Percentiles rank a stretch among this genome's conserved stretches.
Conservation (phyloP, 805 yeast genomes). For the Yarrowia yakushimensis region DNA sequence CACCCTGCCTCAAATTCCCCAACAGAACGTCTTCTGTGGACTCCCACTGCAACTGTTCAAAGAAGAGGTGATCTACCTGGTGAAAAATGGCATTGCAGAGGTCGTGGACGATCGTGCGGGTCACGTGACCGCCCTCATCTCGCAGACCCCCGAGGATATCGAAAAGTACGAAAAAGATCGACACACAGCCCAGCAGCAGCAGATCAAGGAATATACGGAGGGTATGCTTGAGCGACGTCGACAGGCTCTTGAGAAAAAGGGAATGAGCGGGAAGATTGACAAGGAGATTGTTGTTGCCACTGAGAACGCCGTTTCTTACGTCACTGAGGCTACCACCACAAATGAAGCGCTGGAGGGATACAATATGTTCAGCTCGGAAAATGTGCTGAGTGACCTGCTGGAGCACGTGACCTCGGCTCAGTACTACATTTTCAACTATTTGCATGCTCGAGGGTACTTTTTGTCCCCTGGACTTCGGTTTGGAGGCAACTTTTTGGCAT, state of each 20-base stretch:
- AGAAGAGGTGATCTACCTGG: slow-evolving; percentile 71
- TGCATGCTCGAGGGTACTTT: slow-evolving; percentile 48
- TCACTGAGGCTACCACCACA: neutral
- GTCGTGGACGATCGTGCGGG: slow-evolving; percentile 45
- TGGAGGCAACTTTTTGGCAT: slow-evolving; percentile 84
- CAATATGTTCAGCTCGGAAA: neutral
- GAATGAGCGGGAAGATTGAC: slow-evolving; percentile 9
- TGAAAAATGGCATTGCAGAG: slow-evolving; percentile 43
- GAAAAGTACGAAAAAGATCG: slow-evolving; percentile 27
- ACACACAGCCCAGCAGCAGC: slow-evolving; percentile 28
- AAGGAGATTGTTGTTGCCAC: neutral
- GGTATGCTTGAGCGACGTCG: slow-evolving; percentile 28
- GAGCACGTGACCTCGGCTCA: slow-evolving; percentile 23
- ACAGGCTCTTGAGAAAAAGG: slow-evolving; percentile 29
- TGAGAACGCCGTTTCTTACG: neutral
- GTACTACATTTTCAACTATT: slow-evolving; percentile 42
- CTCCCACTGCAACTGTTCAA: slow-evolving; percentile 69
- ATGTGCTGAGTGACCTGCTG: neutral
- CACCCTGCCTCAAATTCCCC: slow-evolving; percentile 85
- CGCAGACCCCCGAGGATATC: slow-evolving; percentile 28
- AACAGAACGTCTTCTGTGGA: slow-evolving; percentile 84
- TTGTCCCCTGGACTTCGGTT: slow-evolving; percentile 84
- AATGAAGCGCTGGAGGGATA: neutral
- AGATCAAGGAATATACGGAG: slow-evolving; percentile 28
- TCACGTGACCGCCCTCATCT: slow-evolving; percentile 30